A percentile compares a stretch with the other conserved stretches of the same genome.
Conservation (phyloP, 73 alveolate species). For the Paramecium sexaurelia region DNA sequence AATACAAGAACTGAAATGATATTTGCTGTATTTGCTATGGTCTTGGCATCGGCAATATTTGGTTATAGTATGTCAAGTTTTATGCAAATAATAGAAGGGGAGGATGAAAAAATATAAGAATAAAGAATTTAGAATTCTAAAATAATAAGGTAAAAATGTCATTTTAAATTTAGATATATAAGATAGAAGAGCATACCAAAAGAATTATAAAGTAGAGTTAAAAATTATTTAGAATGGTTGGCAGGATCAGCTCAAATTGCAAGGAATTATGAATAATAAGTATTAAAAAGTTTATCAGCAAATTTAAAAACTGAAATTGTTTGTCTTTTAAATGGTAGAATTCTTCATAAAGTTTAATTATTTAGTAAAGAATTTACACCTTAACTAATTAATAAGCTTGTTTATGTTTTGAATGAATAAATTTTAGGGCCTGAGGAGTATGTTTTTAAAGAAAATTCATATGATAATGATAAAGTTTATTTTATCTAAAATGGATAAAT, state of each 20-base stretch:
- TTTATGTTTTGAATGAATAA: constrained; percentile 47
- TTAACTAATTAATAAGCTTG: constrained; percentile 5
- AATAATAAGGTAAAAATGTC: neutral
- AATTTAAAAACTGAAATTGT: constrained; percentile 56
- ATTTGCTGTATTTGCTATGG: constrained; percentile 50
- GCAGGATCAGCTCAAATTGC: constrained; percentile 47
- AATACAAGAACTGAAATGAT: constrained; percentile 60
- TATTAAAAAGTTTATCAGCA: constrained; percentile 10
- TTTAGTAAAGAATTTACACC: neutral
- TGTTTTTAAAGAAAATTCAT: constrained; percentile 59
- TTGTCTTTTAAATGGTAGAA: constrained; percentile 18
- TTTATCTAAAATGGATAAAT: constrained; percentile 66
- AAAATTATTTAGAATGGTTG: constrained; percentile 67
- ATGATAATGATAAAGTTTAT: constrained; percentile 59
- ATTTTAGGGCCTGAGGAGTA: constrained; percentile 68
- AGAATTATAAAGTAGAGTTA: constrained; percentile 59
- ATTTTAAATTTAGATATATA: neutral
- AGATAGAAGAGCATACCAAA: constrained; percentile 59
- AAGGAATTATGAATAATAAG: constrained; percentile 18
- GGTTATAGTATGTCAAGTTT: constrained; percentile 54
- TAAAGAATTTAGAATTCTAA: constrained; percentile 41
- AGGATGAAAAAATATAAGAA: neutral
- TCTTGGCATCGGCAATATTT: constrained; percentile 41
- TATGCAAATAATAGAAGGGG: constrained; percentile 32
- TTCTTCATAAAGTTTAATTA: neutral